phyloP scores from a whole-genome alignment of 1,139 yeast genomes.

The Kodamaea fungicola region DNA sequence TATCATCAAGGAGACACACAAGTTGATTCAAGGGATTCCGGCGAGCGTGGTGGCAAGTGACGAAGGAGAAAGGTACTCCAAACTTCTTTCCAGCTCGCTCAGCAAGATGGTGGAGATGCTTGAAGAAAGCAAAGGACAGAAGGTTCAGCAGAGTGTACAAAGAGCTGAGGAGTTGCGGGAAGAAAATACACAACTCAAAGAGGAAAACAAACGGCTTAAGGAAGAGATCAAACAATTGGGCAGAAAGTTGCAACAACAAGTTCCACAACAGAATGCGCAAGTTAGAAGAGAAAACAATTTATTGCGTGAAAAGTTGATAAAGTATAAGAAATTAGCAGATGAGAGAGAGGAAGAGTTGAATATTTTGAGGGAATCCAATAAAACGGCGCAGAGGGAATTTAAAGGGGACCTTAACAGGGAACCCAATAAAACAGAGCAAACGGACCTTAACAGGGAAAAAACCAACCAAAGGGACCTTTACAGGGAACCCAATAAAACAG shows the following conservation, averaged over 20 bases:
- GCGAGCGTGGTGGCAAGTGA: constrained; percentile 17
- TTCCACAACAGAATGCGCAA: constrained; percentile 14
- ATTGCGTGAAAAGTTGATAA: constrained; percentile 31
- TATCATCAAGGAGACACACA: constrained; percentile 29
- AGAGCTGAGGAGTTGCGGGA: constrained; percentile 14
- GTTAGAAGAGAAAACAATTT: constrained; percentile 26
- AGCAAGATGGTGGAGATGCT: constrained; percentile 21
- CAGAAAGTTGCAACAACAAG: constrained; percentile 11
- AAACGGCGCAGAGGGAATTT: no score
- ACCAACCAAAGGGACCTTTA: no score
- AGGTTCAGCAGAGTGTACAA: constrained; percentile 11
- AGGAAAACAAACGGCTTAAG: constrained; percentile 9
- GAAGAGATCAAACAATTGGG: constrained; percentile 12
- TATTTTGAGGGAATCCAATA: no score
- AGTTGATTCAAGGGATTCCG: constrained; percentile 24
- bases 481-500: no score
- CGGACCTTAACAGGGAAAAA: no score
- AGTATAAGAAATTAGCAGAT: constrained; percentile 32
- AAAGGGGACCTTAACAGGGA: no score
- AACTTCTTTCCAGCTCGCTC: constrained; percentile 21
- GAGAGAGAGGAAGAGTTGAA: constrained; percentile 9
- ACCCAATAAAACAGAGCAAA: no score
- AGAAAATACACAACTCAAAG: constrained; percentile 2
- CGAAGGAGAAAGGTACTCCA: constrained; percentile 26
- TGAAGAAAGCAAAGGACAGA: constrained; percentile 16